Evolutionary conservation across 768 basidiomycete genomes (phyloP), one percentile per base, ranked within the genome.

Genomic region (Asterophora parasitica): DNA sequence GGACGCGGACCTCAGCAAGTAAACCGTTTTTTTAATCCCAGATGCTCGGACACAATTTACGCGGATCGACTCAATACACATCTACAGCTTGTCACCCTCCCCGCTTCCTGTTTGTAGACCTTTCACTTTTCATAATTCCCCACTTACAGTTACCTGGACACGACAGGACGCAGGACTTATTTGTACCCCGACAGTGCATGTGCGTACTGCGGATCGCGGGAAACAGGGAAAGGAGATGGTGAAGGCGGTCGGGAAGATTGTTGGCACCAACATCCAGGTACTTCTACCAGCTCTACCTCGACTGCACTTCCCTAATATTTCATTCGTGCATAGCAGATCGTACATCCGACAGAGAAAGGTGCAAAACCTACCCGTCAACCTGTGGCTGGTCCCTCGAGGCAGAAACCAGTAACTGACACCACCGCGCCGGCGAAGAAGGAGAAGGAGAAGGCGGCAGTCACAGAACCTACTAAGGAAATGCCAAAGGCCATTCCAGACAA

Each of bases 61-160:
- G 0, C 72, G 68, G 19, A 55, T 88, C n/a, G 58, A 72, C 52
- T 77, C 77, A 1, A 67, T 82, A 11, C 79, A 86, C 54, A 65
- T 92, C 7, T 91, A 92, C 62, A 80, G 85, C 58, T 59, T 92
- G 26, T 81, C 88, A 0, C 82, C 87, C 1, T 76, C 81, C 1
- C 75, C 72, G 4, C 61, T 90, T 32, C 72, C 69, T 19, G 86
- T 82, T 60, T 45, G 82, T 69, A n/a, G 17, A 10, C 11, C 20
- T 30, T 26, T 51, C 13, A 36, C 48, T n/a, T 49, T 36, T 12
- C 49, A 43, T 31, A 45, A 43, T 1, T 37, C 31, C 37, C 52
- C 12, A 30, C 26, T 47, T 11, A 20, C 34, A 35, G 31, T n/a
- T n/a, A n/a, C n/a, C n/a, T 42, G 23, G 23, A 20, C 32, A 10